These are phyloP conservation scores for Choiromyces venosus DNA, from an alignment of 495 filamentous ascomycete genomes.

Conservation along the genomic window DNA sequence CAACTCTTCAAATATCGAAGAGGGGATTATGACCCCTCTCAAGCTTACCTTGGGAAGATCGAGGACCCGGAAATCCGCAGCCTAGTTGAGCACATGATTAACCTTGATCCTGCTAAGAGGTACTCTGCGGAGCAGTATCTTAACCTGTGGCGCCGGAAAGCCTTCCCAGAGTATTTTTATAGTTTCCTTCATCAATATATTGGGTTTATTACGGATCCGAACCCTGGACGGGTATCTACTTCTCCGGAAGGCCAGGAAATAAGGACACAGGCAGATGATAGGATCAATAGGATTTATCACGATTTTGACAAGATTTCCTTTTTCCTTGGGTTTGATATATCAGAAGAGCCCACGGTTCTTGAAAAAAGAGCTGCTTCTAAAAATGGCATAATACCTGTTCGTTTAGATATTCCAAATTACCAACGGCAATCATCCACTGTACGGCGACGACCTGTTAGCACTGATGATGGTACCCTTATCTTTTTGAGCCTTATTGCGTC, in stretches of 20 bases:
- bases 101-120: slow-evolving; percentile 80
- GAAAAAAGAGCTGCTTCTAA: slow-evolving; percentile 29
- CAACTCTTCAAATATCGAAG: slow-evolving; percentile 92
- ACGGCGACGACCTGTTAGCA: slow-evolving; percentile 46
- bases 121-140: slow-evolving; percentile 94
- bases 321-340: slow-evolving; percentile 69
- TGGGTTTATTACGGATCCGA: slow-evolving; percentile 91
- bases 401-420: slow-evolving; percentile 81
- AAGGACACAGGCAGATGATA: slow-evolving; percentile 61
- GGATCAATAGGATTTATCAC: slow-evolving; percentile 83
- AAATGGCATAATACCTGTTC: slow-evolving; percentile 61
- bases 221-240: slow-evolving; percentile 59
- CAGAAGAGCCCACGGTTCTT: slow-evolving; percentile 37
- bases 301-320: slow-evolving; percentile 98
- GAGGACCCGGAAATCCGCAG: slow-evolving; percentile 76
- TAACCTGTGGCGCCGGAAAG: slow-evolving; percentile 82
- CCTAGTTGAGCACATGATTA: slow-evolving; percentile 89
- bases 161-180: slow-evolving; percentile 94
- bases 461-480: slow-evolving; percentile 86
- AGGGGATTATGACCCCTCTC: slow-evolving; percentile 80
- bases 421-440: slow-evolving; percentile 54
- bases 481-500: slow-evolving; percentile 84
- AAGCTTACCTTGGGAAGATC: slow-evolving; percentile 72
- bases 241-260: slow-evolving; percentile 26
- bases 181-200: slow-evolving; percentile 96